phyloP scores from a whole-genome alignment of 169 alveolate species.

The Plasmodium cynomolgi region DNA sequence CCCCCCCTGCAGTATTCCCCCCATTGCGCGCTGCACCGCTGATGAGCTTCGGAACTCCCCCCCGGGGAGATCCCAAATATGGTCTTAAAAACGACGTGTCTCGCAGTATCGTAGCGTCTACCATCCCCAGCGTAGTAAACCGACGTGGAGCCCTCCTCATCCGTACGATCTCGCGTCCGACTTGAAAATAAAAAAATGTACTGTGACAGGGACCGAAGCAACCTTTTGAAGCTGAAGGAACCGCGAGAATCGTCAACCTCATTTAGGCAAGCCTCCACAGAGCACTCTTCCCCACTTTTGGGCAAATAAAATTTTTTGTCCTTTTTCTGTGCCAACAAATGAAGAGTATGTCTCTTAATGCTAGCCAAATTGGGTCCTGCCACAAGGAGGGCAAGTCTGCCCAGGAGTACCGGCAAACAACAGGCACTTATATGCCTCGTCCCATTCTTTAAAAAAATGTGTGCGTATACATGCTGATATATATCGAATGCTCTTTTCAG shows the following conservation, averaged over 20 bases:
- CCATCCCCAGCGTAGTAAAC: not conserved
- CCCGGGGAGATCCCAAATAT: conserved; percentile 1
- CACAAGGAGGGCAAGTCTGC: conserved; percentile 12
- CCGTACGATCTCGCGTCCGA: not conserved
- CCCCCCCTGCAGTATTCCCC: not conserved
- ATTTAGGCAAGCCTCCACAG: not conserved
- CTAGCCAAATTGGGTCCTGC: conserved; percentile 9
- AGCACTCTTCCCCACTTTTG: not conserved
- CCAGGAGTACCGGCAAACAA: conserved; percentile 26
- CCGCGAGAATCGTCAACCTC: not conserved
- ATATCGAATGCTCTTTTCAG: conserved; percentile 64
- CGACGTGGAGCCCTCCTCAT: not conserved
- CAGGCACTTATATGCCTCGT: conserved; percentile 3
- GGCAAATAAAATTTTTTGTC: conserved; percentile 5
- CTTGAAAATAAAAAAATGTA: not conserved
- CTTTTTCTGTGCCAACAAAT: not conserved
- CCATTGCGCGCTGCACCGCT: not conserved
- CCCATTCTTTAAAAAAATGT: conserved; percentile 21
- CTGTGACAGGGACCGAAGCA: conserved; percentile 7
- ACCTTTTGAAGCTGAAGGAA: conserved; percentile 29
- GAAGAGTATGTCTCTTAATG: not conserved
- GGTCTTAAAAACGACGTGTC: conserved; percentile 26
- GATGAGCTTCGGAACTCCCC: not conserved
- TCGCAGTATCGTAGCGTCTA: not conserved
- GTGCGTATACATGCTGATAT: conserved; percentile 34